Evolutionary conservation across 2,329 filamentous ascomycete species (phyloP).

Genomic region (Escovopsis sp.): DNA sequence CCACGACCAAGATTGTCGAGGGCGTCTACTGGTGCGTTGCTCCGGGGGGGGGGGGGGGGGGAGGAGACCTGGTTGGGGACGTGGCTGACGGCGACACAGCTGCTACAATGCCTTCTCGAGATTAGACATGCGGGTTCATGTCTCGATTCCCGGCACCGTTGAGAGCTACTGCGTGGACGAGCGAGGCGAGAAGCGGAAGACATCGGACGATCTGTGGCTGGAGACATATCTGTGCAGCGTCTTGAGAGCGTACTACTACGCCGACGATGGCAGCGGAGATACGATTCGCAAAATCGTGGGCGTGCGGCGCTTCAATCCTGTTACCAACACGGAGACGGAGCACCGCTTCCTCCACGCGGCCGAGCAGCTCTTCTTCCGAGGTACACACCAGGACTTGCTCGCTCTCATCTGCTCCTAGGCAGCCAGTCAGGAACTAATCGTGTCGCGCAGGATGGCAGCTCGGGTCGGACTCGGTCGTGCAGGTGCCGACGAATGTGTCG

Average conservation of each 20-base stretch:
- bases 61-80: no score
- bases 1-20: constrained; percentile 70
- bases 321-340: constrained; percentile 95
- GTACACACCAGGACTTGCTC: constrained; percentile 30
- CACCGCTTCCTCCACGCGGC: constrained; percentile 91
- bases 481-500: constrained; percentile 91
- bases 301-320: constrained; percentile 92
- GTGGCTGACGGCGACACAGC: constrained; percentile 18
- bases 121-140: constrained; percentile 95
- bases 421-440: constrained; percentile 2
- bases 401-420: constrained; percentile 3
- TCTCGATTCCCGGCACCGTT: constrained; percentile 89
- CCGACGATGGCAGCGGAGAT: constrained; percentile 87
- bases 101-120: constrained; percentile 99
- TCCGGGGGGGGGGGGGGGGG: background rate
- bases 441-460: constrained; percentile 63
- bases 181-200: constrained; percentile 83
- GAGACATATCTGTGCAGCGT: constrained; percentile 97
- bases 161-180: constrained; percentile 98
- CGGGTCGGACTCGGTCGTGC: constrained; percentile 90
- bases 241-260: constrained; percentile 86
- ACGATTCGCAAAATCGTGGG: constrained; percentile 94
- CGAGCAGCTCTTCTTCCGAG: constrained; percentile 88
- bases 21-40: constrained; percentile 73
- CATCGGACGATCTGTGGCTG: constrained; percentile 88